phyloP scores from a whole-genome alignment of 2,329 filamentous ascomycete species.

The Colletotrichum trifolii region DNA sequence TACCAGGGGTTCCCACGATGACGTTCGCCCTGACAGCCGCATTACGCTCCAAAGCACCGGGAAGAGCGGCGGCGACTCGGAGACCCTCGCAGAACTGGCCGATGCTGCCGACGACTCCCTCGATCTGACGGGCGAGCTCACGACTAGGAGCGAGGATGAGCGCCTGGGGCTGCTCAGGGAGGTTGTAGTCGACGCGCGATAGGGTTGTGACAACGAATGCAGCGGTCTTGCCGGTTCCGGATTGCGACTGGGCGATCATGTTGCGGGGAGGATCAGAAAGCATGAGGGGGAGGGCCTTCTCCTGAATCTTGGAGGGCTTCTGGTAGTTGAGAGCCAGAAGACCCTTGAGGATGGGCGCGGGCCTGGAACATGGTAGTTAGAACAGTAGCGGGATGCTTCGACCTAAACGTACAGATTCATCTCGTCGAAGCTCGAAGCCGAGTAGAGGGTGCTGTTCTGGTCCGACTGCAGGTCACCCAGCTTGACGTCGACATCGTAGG shows the following conservation, averaged over 20 bases:
- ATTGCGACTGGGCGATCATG: constrained; percentile 99
- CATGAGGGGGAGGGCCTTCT: constrained; percentile 90
- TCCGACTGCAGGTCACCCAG: constrained; percentile 90
- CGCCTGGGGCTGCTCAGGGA: constrained; percentile 80
- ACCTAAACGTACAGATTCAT: constrained; percentile 77
- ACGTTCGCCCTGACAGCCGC: constrained; percentile 79
- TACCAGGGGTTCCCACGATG: constrained; percentile 93
- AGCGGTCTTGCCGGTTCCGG: constrained; percentile 96
- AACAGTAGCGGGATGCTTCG: background rate
- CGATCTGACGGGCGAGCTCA: constrained; percentile 94
- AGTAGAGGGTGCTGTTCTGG: constrained; percentile 87
- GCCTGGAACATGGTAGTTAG: constrained; percentile 39
- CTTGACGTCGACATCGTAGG: constrained; percentile 92
- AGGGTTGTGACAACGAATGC: constrained; percentile 95
- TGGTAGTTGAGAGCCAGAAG: constrained; percentile 86
- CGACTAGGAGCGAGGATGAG: constrained; percentile 91
- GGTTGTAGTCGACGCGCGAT: constrained; percentile 81
- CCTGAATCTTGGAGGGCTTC: constrained; percentile 98
- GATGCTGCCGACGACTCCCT: constrained; percentile 85
- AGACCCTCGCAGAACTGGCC: constrained; percentile 85
- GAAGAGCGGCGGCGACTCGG: constrained; percentile 83
- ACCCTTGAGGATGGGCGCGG: constrained; percentile 75
- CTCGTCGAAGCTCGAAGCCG: constrained; percentile 84
- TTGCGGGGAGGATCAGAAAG: constrained; percentile 88
- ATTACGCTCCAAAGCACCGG: constrained; percentile 77